A percentile compares a stretch with the other conserved stretches of the same genome.
phyloP scores from a whole-genome alignment of 225 moss, liverwort and hornwort genomes.

The Polytrichum commune region DNA sequence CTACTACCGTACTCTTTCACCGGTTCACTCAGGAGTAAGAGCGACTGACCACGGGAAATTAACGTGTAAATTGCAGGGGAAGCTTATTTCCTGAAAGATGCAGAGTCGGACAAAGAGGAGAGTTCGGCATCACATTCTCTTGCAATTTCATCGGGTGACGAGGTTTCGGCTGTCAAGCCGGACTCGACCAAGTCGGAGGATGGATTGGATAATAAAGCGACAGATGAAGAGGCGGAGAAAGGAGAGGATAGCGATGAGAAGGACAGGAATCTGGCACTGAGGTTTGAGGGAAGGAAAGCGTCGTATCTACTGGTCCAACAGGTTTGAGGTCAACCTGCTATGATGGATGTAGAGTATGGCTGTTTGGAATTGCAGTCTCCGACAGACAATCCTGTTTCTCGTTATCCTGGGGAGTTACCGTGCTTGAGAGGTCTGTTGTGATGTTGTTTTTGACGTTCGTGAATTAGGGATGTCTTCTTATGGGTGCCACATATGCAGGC shows the following conservation, averaged over 20 bases:
- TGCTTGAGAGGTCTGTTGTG: no score
- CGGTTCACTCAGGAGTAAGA: no score
- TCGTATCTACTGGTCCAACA: slow-evolving; percentile 79
- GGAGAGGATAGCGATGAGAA: slow-evolving; percentile 78
- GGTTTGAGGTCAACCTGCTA: slow-evolving; percentile 25
- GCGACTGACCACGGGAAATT: no score
- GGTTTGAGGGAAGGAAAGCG: slow-evolving; percentile 80
- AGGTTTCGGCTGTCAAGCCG: slow-evolving; percentile 41
- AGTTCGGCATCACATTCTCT: slow-evolving; percentile 39
- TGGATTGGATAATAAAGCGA: slow-evolving; percentile 37
- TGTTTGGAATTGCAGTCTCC: slow-evolving; percentile 1
- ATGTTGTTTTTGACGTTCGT: no score
- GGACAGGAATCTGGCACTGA: slow-evolving; percentile 69
- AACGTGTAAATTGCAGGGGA: slow-evolving; percentile 48
- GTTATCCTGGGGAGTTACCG: no score
- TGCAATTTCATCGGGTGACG: slow-evolving; percentile 62
- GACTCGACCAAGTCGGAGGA: slow-evolving; percentile 38
- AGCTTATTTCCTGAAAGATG: slow-evolving; percentile 90
- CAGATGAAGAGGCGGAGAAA: slow-evolving; percentile 40
- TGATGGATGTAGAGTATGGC: slow-evolving; percentile 6
- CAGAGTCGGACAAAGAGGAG: slow-evolving; percentile 52
- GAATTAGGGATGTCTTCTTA: not conserved
- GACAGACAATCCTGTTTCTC: not conserved
- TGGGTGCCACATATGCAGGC: slow-evolving; percentile 23
- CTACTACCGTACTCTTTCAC: no score